phyloP scores from a whole-genome alignment of 2,329 filamentous ascomycete species.

The Simplicillium sp. region DNA sequence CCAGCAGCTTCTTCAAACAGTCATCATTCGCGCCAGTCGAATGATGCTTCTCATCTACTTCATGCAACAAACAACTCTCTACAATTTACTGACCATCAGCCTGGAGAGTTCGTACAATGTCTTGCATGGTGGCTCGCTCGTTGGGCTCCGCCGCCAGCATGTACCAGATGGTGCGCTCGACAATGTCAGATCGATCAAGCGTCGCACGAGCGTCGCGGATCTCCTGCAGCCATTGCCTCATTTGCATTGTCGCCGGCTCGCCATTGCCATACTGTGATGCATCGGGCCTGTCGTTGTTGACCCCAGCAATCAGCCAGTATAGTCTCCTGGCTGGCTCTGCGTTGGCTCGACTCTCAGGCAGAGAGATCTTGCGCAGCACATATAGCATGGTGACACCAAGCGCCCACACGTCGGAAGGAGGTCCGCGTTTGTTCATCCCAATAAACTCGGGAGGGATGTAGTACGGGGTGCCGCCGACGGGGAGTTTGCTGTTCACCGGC shows the following conservation, averaged over 20 bases:
- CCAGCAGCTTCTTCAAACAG: no score
- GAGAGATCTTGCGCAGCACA: conserved; percentile 43
- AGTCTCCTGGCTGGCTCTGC: conserved; percentile 38
- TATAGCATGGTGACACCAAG: conserved; percentile 53
- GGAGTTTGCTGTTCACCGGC: conserved; percentile 27
- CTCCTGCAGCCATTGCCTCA: conserved; percentile 48
- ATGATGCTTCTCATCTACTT: not conserved
- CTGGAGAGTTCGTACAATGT: conserved; percentile 33
- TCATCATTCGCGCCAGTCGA: not conserved
- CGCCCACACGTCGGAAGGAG: conserved; percentile 50
- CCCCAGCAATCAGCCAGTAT: conserved; percentile 49
- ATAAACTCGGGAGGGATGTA: conserved; percentile 55
- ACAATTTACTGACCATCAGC: not conserved
- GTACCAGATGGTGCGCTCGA: conserved; percentile 42
- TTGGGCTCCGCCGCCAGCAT: conserved; percentile 43
- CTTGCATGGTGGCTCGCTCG: conserved; percentile 45
- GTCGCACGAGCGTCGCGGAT: conserved; percentile 36
- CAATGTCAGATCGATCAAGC: conserved; percentile 34
- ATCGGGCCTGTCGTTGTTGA: conserved; percentile 31
- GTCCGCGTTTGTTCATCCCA: conserved; percentile 40
- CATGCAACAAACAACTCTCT: not conserved
- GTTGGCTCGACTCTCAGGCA: conserved; percentile 41
- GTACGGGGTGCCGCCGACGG: conserved; percentile 47
- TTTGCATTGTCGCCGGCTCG: conserved; percentile 35
- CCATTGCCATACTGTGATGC: conserved; percentile 25